Evolutionary conservation across 768 basidiomycete genomes (phyloP).

Genomic region (Trametes meyenii): DNA sequence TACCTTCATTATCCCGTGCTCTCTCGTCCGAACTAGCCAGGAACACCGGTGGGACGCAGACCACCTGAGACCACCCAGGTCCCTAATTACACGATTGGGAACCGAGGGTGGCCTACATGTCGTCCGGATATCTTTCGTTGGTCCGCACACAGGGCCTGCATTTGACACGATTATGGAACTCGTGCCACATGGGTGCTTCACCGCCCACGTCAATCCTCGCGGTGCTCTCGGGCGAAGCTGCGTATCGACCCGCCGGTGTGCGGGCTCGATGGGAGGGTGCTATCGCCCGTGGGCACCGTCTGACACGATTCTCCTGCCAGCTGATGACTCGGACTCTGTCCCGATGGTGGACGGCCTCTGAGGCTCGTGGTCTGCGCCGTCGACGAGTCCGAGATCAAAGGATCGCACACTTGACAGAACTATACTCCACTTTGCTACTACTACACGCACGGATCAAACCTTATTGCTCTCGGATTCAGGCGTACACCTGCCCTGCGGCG

Average conservation of each 20-base stretch:
- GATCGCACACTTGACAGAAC: slow-evolving; percentile 11
- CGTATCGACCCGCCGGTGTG: not conserved
- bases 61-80: not conserved
- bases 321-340: too few species aligned
- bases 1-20: slow-evolving; percentile 1
- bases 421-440: not conserved
- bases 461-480: not conserved
- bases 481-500: not conserved
- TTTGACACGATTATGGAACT: not conserved
- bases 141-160: not conserved
- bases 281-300: too few species aligned
- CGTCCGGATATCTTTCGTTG: not conserved
- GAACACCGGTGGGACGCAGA: not conserved
- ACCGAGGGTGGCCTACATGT: slow-evolving; percentile 3
- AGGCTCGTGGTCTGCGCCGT: not conserved
- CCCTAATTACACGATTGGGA: slow-evolving; percentile 9
- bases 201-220: not conserved
- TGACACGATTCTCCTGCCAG: too few species aligned
- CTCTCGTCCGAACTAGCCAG: slow-evolving; percentile 4
- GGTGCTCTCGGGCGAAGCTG: too few species aligned
- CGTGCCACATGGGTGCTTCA: not conserved
- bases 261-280: too few species aligned
- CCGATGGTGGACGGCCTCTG: too few species aligned
- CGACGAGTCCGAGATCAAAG: slow-evolving; percentile 17
- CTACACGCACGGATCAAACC: slow-evolving; percentile 14